phyloP scores from a whole-genome alignment of 768 basidiomycete genomes.

The Boletus fagicola region DNA sequence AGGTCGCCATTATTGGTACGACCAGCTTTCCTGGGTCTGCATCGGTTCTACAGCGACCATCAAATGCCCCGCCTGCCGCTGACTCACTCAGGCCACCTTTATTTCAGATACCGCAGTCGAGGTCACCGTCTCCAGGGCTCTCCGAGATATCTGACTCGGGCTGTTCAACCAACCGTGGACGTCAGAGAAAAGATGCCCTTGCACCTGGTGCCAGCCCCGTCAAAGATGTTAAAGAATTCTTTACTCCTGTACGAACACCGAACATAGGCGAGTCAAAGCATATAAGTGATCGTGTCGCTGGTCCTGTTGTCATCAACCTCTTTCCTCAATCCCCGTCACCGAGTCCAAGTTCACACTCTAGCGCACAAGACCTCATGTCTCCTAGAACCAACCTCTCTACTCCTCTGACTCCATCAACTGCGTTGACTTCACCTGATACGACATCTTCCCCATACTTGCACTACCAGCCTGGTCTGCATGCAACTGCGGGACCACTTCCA shows the following conservation, averaged over 20 bases:
- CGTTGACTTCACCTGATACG: constrained; percentile 29
- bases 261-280: constrained; percentile 62
- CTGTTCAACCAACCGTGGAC: constrained; percentile 27
- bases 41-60: constrained; percentile 29
- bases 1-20: constrained; percentile 55
- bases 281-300: constrained; percentile 57
- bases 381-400: constrained; percentile 23
- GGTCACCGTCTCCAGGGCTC: constrained; percentile 31
- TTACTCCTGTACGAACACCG: constrained; percentile 48
- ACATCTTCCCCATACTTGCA: constrained; percentile 45
- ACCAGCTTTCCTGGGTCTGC: constrained; percentile 28
- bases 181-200: constrained; percentile 36
- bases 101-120: constrained; percentile 38
- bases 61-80: constrained; percentile 28
- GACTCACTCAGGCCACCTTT: constrained; percentile 36
- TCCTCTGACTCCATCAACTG: constrained; percentile 27
- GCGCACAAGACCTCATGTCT: constrained; percentile 30
- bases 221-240: constrained; percentile 25
- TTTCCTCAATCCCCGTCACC: constrained; percentile 34
- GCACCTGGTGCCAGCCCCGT: constrained; percentile 31
- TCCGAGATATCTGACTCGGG: constrained; percentile 35
- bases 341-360: constrained; percentile 29
- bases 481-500: constrained; percentile 72
- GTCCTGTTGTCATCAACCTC: constrained; percentile 57
- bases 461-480: constrained; percentile 67